phyloP scores from a whole-genome alignment of 257 asterid species.

The Nicotiana knightiana region DNA sequence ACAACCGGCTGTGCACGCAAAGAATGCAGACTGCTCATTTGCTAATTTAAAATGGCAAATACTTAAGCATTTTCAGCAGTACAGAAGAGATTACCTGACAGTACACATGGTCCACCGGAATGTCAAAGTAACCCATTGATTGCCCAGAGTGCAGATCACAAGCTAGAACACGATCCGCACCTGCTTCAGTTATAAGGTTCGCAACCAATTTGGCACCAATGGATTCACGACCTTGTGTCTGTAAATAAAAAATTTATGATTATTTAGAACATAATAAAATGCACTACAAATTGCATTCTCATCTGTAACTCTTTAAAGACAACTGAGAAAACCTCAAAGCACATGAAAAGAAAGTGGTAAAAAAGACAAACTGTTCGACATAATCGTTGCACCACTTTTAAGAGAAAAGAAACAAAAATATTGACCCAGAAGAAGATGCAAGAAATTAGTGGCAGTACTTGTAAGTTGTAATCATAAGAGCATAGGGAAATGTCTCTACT shows the following conservation, averaged over 20 bases:
- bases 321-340: not conserved
- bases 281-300: not conserved
- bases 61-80: not conserved
- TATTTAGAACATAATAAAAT: not conserved
- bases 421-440: not conserved
- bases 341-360: not conserved
- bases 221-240: slow-evolving; percentile 94
- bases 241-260: slow-evolving; percentile 14
- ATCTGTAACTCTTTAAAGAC: not conserved
- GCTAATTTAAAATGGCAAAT: not conserved
- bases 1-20: slow-evolving; percentile 60
- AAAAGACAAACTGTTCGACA: not conserved
- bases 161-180: slow-evolving; percentile 90
- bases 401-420: not conserved
- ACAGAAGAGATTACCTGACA: slow-evolving; percentile 52
- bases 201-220: slow-evolving; percentile 89
- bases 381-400: not conserved
- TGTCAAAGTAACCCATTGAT: slow-evolving; percentile 91
- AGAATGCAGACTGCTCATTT: slow-evolving; percentile 1
- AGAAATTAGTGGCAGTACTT: not conserved
- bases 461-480: not conserved
- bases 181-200: slow-evolving; percentile 79
- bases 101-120: slow-evolving; percentile 88
- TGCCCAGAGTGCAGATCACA: slow-evolving; percentile 97
- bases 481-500: not conserved